Conservation (phyloP, 768 basidiomycete species). For the Calvatia gigantea region DNA sequence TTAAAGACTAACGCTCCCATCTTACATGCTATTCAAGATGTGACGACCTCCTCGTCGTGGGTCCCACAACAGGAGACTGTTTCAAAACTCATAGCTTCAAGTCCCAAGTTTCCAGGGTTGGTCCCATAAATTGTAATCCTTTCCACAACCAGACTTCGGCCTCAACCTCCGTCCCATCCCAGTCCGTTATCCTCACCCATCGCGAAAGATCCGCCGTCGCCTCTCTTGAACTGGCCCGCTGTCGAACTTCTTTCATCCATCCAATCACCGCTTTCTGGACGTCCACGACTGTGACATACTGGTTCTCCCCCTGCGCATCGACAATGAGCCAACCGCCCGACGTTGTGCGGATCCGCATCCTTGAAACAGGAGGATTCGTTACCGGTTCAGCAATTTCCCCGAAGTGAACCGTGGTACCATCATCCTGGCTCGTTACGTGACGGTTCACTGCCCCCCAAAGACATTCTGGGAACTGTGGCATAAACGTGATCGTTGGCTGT, state of each 20-base stretch:
- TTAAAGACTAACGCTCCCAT: no score
- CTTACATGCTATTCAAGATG: no score
- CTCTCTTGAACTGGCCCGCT: not conserved
- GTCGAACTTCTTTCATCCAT: not conserved
- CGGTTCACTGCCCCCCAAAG: not conserved
- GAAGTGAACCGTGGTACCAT: not conserved
- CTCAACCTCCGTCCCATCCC: not conserved
- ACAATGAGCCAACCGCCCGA: not conserved
- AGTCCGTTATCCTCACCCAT: not conserved
- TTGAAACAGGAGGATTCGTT: not conserved
- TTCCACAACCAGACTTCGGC: constrained; percentile 1
- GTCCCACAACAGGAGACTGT: not conserved
- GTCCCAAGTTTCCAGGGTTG: not conserved
- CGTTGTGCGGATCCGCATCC: not conserved
- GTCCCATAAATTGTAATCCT: not conserved
- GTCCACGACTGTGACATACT: not conserved
- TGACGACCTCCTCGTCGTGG: no score
- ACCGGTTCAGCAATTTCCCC: not conserved
- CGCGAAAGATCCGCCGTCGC: not conserved
- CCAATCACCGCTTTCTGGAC: not conserved
- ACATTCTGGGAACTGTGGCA: not conserved
- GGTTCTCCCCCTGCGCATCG: no score
- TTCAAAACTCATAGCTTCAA: not conserved
- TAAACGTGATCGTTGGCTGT: constrained; percentile 3
- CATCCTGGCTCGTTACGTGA: not conserved